Percentiles rank a stretch among this genome's conserved stretches.
phyloP scores from a whole-genome alignment of 148 eudicot species.

The Hydrangea macrophylla region DNA sequence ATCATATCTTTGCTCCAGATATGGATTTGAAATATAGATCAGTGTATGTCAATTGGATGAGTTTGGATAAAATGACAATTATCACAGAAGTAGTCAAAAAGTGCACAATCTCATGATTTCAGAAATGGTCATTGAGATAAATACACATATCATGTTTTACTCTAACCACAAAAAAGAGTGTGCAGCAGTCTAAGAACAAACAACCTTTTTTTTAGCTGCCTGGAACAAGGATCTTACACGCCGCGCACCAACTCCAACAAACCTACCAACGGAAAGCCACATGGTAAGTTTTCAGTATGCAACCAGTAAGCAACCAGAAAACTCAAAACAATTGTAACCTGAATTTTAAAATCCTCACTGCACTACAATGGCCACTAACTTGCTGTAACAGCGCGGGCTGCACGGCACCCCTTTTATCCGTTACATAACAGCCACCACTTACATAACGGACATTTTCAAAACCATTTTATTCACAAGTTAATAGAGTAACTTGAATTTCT shows the following conservation, averaged over 20 bases:
- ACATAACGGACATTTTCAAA: no score
- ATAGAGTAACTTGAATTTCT: not conserved
- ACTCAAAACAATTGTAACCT: not conserved
- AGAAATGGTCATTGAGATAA: not conserved
- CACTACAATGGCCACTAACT: no score
- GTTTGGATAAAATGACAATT: no score
- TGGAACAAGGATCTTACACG: conserved; percentile 96
- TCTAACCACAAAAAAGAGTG: not conserved
- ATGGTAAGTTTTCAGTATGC: conserved; percentile 12
- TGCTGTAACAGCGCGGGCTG: no score
- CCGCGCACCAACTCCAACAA: conserved; percentile 99
- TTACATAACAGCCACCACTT: no score
- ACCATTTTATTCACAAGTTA: not conserved
- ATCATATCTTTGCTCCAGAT: no score
- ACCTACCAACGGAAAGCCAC: conserved; percentile 44
- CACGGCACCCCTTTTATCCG: no score
- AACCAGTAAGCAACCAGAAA: not conserved
- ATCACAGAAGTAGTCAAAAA: conserved; percentile 5
- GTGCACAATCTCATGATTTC: not conserved
- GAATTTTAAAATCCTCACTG: not conserved
- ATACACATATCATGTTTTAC: not conserved
- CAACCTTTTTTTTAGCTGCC: conserved; percentile 97
- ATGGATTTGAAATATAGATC: no score
- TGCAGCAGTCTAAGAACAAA: not conserved
- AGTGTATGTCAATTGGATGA: no score